Conservation (phyloP, 371 early-diverging fungal species). For the Choanephora cucurbitarum region DNA sequence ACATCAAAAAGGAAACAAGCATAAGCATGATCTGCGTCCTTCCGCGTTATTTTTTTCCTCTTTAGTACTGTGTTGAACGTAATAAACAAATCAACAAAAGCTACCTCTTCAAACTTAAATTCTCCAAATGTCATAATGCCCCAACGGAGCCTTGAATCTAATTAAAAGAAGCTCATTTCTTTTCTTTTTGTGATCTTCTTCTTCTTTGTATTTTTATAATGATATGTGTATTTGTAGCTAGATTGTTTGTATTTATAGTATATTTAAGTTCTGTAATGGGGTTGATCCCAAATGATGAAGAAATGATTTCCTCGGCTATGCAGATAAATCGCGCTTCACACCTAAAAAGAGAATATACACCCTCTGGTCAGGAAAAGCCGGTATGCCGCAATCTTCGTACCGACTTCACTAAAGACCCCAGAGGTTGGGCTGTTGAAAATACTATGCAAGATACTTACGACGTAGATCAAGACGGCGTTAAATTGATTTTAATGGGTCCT, state of each 20-base stretch:
- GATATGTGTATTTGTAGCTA: no score
- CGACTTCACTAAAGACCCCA: constrained; percentile 7
- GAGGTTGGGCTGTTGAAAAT: constrained; percentile 27
- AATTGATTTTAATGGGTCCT: constrained; percentile 16
- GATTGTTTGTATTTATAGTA: neutral
- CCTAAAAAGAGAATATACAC: constrained; percentile 6
- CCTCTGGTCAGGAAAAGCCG: constrained; percentile 11
- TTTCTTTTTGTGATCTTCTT: no score
- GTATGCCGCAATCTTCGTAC: constrained; percentile 21
- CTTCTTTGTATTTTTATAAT: no score
- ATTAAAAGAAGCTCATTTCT: no score
- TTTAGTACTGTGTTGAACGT: no score
- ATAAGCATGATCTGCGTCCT: no score
- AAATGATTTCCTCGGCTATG: constrained; percentile 14
- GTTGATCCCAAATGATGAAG: neutral
- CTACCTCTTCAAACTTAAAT: no score
- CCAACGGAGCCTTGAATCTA: no score
- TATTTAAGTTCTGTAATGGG: neutral
- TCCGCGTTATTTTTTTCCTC: no score
- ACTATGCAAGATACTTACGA: constrained; percentile 30
- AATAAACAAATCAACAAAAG: no score
- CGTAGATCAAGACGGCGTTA: constrained; percentile 6
- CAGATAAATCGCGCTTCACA: constrained; percentile 10
- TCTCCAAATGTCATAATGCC: no score
- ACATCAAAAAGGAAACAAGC: no score